Conservation (phyloP, 306 rosid species). For the Delonix regia region DNA sequence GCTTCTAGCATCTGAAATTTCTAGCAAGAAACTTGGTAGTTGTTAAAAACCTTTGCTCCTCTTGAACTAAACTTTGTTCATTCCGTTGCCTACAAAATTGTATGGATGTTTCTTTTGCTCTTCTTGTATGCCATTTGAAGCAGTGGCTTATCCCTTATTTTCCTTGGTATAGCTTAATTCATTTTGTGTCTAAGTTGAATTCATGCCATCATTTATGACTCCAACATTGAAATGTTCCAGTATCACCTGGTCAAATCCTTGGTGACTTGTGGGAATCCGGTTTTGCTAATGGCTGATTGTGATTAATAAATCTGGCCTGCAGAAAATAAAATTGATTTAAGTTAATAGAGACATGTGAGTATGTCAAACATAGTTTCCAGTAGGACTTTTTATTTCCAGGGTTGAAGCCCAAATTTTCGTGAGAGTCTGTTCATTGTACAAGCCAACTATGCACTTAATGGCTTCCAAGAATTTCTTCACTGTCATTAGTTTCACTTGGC, state of each 20-base stretch:
- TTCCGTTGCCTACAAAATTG: slow-evolving; percentile 19
- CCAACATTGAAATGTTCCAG: too few species aligned
- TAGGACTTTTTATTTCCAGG: too few species aligned
- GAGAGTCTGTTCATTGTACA: too few species aligned
- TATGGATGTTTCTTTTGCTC: slow-evolving; percentile 23
- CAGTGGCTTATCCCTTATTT: neutral
- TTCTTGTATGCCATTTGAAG: slow-evolving; percentile 13
- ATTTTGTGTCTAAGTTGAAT: neutral
- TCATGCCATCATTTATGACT: neutral
- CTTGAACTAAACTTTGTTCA: slow-evolving; percentile 24
- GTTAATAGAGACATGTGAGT: too few species aligned
- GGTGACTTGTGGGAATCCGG: neutral
- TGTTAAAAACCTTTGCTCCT: slow-evolving; percentile 29
- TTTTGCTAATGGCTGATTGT: neutral
- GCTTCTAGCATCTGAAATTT: slow-evolving; percentile 50
- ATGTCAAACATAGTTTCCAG: too few species aligned
- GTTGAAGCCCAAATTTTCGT: too few species aligned
- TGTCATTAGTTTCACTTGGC: neutral
- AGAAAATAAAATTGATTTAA: neutral
- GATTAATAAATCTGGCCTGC: neutral
- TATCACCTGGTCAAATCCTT: neutral
- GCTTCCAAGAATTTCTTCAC: neutral
- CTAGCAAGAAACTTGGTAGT: slow-evolving; percentile 39
- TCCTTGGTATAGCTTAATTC: neutral
- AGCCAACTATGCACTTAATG: neutral